Evolutionary conservation across 192 early-diverging fungal species (phyloP), one percentile per base, ranked within the genome.

Genomic region (Coemansia sp.): DNA sequence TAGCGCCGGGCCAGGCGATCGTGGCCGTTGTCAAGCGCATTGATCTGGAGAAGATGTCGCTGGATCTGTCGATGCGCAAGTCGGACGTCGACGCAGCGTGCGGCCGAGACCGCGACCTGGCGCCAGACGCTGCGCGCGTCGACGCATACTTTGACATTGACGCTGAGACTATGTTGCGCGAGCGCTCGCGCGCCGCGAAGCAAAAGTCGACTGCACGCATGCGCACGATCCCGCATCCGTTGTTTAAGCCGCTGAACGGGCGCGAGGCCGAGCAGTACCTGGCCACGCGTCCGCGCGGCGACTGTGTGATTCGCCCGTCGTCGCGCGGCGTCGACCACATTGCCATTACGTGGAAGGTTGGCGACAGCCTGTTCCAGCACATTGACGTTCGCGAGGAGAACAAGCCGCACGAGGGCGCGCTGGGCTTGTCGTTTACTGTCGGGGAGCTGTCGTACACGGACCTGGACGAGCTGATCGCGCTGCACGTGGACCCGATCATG

Each of bases 291-390:
- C 81, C 80, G 18, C 71, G 81, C 11, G 97, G 95, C 19, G 86
- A 88, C 42, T 71, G 89, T 16, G 89, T 99, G 4, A 91, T 99
- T 54, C 85, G 95, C 9, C 93, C 94, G 5, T 98, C 95, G 19
- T 91, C 90, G 6, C 87, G 88, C 12, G 93, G 93, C n/a, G 71
- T 84, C 21, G 86, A 93, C 70, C 93, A 95, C 61, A 82, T 99
- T 12, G 88, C 91, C 1, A 88, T 97, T 19, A 98, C 93, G 16
- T 95, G 92, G 91, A 97, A 98, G 65, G 86, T 95, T 6, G 89
- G 81, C 44, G 90, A 94, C 19, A 87, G 82, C 4, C 69, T 95
- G 47, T 95, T 85, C 80, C 91, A 95, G 72, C 95, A 97, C 62
- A 82, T 98, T 51, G 92, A 85, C 56, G 81, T 75, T 28, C 48